Base-by-base conservation (phyloP, 306 rosid species). In the Vigna mungo region DNA sequence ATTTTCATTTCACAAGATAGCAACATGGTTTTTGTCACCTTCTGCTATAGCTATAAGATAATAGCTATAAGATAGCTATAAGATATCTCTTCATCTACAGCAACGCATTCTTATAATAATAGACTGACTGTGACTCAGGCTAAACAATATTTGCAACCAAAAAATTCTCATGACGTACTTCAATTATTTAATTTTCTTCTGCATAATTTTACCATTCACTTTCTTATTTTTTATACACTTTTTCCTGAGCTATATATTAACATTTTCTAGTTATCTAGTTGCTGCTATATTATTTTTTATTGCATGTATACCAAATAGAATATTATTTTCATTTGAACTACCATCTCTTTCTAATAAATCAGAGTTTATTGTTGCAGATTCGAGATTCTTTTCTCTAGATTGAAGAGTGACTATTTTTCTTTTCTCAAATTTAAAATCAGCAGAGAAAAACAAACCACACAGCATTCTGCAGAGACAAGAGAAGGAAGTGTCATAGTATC, bases 361-460 rank as follows among this genome's bases (percentile, higher is more conserved):
- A 63, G 51, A 72, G 15, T 36, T 80, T 56, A 58, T 37, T 81
- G 56, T 48, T 49, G 16, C 59, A 51, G 51, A 68, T 53, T 52
- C 9, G 8, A 81, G 72, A 81, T 81, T 81, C 84, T 43, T 32
- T 75, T 75, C 63, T 46, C 47, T 37, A 18, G 78, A 44, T 43
- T 63, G 61, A 48, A 54, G 37, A 63, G 46, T 78, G 53, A 27
- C 30, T 37, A 39, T 0, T 59, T 47, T 27, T 39, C 27, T 59
- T 71, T 59, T 64, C 58, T n/a, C 43, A 18, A 73, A 65, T 60
- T 72, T 44, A 32, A 73, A 74, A 80, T 6, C n/a, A 27, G 1
- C 41, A 68, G 25, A 68, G n/a, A 43, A 76, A 69, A 62, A 51
- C 37, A 55, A 47, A 65, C 20, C 53, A 82, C 74, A 62, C 21